Evolutionary conservation across 2,329 filamentous ascomycete species (phyloP).

Genomic region (Fusarium bactridioides): DNA sequence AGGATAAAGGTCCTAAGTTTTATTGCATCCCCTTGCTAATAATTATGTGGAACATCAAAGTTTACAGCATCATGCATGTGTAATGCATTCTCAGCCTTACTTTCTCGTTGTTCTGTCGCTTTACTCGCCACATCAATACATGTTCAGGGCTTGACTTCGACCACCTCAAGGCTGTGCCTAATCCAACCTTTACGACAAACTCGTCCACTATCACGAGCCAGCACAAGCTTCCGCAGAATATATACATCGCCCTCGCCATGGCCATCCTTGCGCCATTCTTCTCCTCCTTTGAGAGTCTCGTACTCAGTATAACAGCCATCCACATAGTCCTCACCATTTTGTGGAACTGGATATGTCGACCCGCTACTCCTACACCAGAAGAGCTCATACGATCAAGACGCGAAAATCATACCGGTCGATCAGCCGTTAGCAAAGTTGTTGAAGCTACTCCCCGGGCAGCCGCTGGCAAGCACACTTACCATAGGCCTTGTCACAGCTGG

Average conservation of each 20-base stretch:
- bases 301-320: neutral
- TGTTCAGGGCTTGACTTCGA: neutral
- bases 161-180: neutral
- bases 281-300: neutral
- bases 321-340: neutral
- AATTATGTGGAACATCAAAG: neutral
- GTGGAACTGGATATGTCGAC: neutral
- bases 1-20: no score
- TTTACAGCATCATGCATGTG: neutral
- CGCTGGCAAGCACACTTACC: neutral
- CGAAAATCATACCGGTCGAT: neutral
- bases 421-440: neutral
- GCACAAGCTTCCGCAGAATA: neutral
- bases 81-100: neutral
- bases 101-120: neutral
- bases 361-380: neutral
- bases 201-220: neutral
- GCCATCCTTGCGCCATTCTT: neutral
- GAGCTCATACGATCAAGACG: neutral
- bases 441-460: neutral
- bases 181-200: neutral
- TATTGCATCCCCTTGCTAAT: no score
- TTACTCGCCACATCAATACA: neutral
- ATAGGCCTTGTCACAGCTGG: neutral
- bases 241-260: neutral